Conservation (phyloP, 108 stramenopile species). For the Ochromonas danica region DNA sequence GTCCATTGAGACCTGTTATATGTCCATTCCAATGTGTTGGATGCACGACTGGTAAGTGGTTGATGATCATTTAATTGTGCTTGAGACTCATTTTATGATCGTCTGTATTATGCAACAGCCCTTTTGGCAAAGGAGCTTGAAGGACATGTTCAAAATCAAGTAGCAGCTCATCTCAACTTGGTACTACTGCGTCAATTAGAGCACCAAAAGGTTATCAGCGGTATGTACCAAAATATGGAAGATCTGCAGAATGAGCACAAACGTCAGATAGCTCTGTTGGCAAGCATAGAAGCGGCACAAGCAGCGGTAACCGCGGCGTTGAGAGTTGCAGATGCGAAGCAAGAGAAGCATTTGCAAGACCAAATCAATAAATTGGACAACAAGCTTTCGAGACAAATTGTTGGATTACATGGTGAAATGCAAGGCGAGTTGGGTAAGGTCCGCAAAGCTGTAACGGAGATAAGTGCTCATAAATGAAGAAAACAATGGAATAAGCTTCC, state of each 20-base stretch:
- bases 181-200: neutral
- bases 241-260: neutral
- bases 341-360: neutral
- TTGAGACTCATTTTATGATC: neutral
- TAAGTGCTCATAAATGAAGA: no score
- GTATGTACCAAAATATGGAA: neutral
- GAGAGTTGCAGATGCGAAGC: neutral
- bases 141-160: neutral
- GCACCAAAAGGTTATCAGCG: neutral
- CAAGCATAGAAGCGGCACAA: neutral
- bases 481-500: no score
- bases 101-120: neutral
- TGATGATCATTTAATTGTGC: neutral
- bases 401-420: neutral
- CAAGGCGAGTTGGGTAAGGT: no score
- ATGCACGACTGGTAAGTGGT: neutral
- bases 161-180: neutral
- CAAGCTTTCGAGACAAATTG: neutral
- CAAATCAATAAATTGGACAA: neutral
- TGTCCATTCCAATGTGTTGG: neutral
- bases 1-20: neutral
- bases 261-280: neutral
- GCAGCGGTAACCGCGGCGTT: neutral
- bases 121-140: neutral
- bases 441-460: no score